Conservation (phyloP, 2,329 filamentous ascomycete genomes). For the Xylariaceae sp. region DNA sequence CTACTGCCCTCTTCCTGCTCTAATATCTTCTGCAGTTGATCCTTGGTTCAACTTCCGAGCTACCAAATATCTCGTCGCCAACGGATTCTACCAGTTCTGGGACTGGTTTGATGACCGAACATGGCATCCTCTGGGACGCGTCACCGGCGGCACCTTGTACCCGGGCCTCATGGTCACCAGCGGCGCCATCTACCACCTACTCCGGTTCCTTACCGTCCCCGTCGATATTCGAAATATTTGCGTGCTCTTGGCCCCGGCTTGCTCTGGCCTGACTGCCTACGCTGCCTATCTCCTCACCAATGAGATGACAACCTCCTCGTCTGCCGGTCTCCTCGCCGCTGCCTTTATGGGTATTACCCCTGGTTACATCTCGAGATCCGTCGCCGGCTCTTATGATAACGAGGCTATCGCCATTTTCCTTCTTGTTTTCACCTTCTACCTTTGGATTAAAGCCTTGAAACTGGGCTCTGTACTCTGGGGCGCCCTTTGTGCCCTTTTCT, state of each 20-base stretch:
- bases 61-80: conserved; percentile 93
- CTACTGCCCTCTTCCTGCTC: not conserved
- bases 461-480: conserved; percentile 97
- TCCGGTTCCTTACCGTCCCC: conserved; percentile 86
- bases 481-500: conserved; percentile 91
- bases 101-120: conserved; percentile 99
- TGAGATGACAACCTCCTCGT: conserved; percentile 95
- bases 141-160: conserved; percentile 98
- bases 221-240: conserved; percentile 99
- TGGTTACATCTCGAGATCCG: conserved; percentile 96
- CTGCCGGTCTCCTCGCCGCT: conserved; percentile 92
- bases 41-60: conserved; percentile 99
- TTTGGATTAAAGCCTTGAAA: conserved; percentile 99
- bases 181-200: conserved; percentile 92
- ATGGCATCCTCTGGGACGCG: conserved; percentile 98
- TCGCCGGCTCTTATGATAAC: conserved; percentile 98
- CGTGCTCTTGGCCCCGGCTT: conserved; percentile 91
- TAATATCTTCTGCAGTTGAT: conserved; percentile 71
- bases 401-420: conserved; percentile 99
- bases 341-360: conserved; percentile 97
- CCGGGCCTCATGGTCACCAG: conserved; percentile 99
- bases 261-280: conserved; percentile 91
- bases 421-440: conserved; percentile 96
- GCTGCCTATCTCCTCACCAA: conserved; percentile 94
- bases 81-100: conserved; percentile 99